Percentiles rank a stretch among this genome's conserved stretches.
Conservation (phyloP, 1,139 yeast species). For the Candida frijolesensis region DNA sequence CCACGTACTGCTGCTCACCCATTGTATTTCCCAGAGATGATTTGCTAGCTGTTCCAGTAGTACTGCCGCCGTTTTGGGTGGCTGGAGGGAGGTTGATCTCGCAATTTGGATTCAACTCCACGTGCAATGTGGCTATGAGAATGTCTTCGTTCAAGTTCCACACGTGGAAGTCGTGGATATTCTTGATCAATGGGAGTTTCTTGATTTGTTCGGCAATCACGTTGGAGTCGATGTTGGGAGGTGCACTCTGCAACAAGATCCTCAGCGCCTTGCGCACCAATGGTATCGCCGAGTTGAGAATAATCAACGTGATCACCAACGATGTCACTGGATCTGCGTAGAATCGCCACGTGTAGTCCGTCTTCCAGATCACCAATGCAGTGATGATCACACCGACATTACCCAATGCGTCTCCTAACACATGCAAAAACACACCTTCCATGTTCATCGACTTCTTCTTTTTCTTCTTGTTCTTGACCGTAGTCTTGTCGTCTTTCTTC, state of each 20-base stretch:
- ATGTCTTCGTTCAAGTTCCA: slow-evolving; percentile 94
- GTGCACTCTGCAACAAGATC: slow-evolving; percentile 90
- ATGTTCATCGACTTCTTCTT: slow-evolving; percentile 76
- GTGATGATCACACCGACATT: slow-evolving; percentile 90
- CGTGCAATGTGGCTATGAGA: slow-evolving; percentile 86
- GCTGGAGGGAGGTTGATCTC: slow-evolving; percentile 7
- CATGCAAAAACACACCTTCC: slow-evolving; percentile 97
- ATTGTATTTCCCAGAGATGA: too few relatives aligned
- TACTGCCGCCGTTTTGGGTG: slow-evolving; percentile 17
- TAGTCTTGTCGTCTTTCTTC: neutral
- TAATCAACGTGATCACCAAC: slow-evolving; percentile 79
- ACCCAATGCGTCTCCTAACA: slow-evolving; percentile 94
- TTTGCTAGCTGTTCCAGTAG: too few relatives aligned
- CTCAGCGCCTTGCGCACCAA: slow-evolving; percentile 84
- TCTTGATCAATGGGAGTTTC: slow-evolving; percentile 69
- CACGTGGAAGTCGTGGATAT: slow-evolving; percentile 92
- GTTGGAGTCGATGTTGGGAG: slow-evolving; percentile 76
- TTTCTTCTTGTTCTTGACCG: slow-evolving; percentile 7
- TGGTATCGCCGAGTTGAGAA: slow-evolving; percentile 90
- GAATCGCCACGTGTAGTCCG: slow-evolving; percentile 84
- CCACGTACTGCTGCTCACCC: neutral
- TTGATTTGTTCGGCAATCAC: slow-evolving; percentile 69
- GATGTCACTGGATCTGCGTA: slow-evolving; percentile 88
- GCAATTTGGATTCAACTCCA: slow-evolving; percentile 58
- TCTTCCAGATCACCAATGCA: slow-evolving; percentile 92